Evolutionary conservation across 2,329 filamentous ascomycete genomes (phyloP).

Genomic region (Sporothrix humicola): DNA sequence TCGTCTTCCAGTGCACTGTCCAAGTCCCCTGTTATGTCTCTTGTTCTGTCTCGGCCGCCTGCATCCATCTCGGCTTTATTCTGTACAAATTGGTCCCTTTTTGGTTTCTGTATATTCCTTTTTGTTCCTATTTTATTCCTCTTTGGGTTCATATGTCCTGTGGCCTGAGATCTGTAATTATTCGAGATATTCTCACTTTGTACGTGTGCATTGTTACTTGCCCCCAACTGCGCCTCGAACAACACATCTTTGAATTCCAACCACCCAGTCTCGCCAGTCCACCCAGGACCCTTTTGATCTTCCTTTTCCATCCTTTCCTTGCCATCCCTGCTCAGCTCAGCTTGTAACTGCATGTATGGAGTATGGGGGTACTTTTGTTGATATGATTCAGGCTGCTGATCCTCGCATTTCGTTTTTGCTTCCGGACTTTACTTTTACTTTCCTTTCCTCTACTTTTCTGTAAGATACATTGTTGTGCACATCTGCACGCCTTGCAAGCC

Average conservation of each 20-base stretch:
- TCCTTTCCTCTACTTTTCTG: too few species aligned
- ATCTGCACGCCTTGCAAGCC: too few species aligned
- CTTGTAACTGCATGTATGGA: background rate
- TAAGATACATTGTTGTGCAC: too few species aligned
- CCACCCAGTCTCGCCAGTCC: background rate
- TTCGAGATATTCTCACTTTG: background rate
- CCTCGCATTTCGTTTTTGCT: background rate
- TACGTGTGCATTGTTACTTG: too few species aligned
- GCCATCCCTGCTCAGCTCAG: constrained; percentile 14
- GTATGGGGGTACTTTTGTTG: background rate
- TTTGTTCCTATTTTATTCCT: background rate
- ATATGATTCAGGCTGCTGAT: background rate
- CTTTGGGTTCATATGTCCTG: background rate
- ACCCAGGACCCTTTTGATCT: background rate
- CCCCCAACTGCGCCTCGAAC: constrained; percentile 1
- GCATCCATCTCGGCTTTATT: constrained; percentile 8
- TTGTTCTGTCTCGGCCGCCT: constrained; percentile 6
- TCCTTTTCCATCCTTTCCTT: constrained; percentile 6
- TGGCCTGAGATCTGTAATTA: background rate
- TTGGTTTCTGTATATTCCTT: background rate
- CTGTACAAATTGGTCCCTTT: too few species aligned
- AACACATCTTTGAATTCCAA: background rate
- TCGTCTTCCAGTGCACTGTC: background rate
- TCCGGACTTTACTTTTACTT: too few species aligned
- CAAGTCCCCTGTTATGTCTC: background rate